Conservation (phyloP, 208 protist genomes). For the Leishmania amazonensis region DNA sequence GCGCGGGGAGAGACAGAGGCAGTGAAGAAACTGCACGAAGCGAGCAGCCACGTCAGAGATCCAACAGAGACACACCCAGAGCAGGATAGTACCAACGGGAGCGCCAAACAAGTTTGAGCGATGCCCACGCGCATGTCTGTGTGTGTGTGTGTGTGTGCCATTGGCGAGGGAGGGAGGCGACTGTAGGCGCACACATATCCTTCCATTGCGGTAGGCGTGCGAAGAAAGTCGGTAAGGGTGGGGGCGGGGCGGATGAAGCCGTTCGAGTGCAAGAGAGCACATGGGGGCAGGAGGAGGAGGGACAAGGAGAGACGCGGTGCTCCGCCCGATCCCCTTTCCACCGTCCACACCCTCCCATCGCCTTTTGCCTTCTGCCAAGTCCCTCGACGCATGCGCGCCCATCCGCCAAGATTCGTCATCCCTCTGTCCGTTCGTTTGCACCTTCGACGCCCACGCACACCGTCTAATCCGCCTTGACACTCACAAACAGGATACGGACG, state of each 20-base stretch:
- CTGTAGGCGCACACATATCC: neutral
- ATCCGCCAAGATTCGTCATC: neutral
- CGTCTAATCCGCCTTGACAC: slow-evolving; percentile 49
- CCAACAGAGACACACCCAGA: neutral
- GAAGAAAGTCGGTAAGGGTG: neutral
- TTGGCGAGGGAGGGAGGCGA: neutral
- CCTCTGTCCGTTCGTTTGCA: neutral
- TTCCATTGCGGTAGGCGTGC: neutral
- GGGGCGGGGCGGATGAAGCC: neutral
- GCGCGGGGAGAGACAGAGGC: neutral
- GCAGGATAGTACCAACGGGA: neutral
- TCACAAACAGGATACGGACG: slow-evolving; percentile 53
- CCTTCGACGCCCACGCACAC: neutral
- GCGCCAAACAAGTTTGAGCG: neutral
- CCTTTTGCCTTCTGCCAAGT: neutral
- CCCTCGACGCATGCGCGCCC: neutral
- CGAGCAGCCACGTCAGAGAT: neutral
- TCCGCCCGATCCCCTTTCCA: neutral
- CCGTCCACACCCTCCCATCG: neutral
- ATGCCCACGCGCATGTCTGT: neutral
- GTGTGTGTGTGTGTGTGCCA: neutral
- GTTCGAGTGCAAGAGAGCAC: neutral
- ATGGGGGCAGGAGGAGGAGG: neutral
- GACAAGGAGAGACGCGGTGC: neutral
- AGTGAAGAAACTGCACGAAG: neutral